Evolutionary conservation across 164 flowering plant species (phyloP).

Genomic region (Nymphaea colorata): DNA sequence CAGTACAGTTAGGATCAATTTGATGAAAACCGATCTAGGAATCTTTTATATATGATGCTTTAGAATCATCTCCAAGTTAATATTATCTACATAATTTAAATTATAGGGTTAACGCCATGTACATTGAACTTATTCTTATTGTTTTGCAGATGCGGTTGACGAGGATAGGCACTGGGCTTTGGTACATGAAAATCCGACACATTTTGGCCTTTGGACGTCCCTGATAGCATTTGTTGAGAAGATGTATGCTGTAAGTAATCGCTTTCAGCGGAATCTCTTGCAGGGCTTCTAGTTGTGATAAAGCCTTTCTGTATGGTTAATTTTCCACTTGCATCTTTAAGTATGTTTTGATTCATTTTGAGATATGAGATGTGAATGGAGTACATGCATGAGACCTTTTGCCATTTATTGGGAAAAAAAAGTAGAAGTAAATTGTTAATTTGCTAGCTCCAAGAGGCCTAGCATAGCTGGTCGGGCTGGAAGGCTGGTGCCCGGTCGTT

Average conservation of each 20-base stretch:
- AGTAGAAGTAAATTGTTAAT: not conserved
- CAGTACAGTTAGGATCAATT: no score
- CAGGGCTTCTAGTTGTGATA: not conserved
- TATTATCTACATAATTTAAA: no score
- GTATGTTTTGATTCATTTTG: not conserved
- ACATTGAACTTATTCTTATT: not conserved
- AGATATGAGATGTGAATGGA: not conserved
- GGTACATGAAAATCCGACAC: slow-evolving; percentile 16
- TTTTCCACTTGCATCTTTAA: not conserved
- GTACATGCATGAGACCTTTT: not conserved
- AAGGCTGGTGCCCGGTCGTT: not conserved
- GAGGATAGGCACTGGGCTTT: slow-evolving; percentile 22
- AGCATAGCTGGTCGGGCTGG: not conserved
- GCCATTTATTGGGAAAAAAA: not conserved
- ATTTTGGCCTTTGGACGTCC: slow-evolving; percentile 50
- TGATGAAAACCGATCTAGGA: no score
- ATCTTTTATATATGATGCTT: no score
- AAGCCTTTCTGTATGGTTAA: not conserved
- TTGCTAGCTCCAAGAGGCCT: not conserved
- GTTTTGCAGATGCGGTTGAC: slow-evolving; percentile 1
- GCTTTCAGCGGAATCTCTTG: not conserved
- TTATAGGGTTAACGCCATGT: no score
- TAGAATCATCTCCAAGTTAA: no score
- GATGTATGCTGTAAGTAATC: slow-evolving; percentile 31
- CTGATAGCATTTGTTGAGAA: slow-evolving; percentile 45